Conservation (phyloP, 371 early-diverging fungal genomes). For the Zopfochytrium polystomum region DNA sequence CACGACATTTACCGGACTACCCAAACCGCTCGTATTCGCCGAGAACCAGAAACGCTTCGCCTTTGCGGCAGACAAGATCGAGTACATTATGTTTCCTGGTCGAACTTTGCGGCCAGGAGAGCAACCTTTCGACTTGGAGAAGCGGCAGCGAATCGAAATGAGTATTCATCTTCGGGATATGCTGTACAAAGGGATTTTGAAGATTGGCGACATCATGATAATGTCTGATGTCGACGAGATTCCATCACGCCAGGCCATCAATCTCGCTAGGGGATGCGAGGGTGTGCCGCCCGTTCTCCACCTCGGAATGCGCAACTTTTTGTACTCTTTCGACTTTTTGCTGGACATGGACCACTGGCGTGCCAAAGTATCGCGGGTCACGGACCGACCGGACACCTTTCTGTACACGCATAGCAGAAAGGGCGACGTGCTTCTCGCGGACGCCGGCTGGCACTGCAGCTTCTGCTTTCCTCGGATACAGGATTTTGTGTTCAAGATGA, state of each 20-base stretch:
- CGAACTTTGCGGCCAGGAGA: conserved; percentile 34
- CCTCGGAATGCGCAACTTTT: conserved; percentile 49
- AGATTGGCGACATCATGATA: conserved; percentile 30
- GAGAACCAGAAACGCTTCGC: conserved; percentile 46
- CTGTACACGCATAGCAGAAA: conserved; percentile 42
- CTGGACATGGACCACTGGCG: conserved; percentile 49
- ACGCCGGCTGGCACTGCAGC: conserved; percentile 50
- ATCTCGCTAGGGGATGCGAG: conserved; percentile 35
- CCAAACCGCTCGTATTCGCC: conserved; percentile 39
- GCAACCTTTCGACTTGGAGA: conserved; percentile 50
- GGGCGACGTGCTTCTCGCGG: conserved; percentile 44
- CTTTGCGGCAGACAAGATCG: conserved; percentile 52
- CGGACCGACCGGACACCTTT: conserved; percentile 18
- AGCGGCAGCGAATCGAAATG: conserved; percentile 44
- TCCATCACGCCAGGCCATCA: conserved; percentile 30
- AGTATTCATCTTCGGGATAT: conserved; percentile 23
- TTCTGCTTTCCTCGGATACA: conserved; percentile 45
- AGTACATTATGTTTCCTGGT: conserved; percentile 36
- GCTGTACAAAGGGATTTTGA: conserved; percentile 26
- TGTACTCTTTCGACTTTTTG: conserved; percentile 58
- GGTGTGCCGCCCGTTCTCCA: conserved; percentile 49
- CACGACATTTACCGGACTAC: conserved; percentile 29
- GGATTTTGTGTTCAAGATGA: conserved; percentile 52
- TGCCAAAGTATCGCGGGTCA: conserved; percentile 42
- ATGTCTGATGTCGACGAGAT: conserved; percentile 47